Evolutionary conservation across 306 rosid genomes (phyloP).

Genomic region (Hylodesmum podocarpum): DNA sequence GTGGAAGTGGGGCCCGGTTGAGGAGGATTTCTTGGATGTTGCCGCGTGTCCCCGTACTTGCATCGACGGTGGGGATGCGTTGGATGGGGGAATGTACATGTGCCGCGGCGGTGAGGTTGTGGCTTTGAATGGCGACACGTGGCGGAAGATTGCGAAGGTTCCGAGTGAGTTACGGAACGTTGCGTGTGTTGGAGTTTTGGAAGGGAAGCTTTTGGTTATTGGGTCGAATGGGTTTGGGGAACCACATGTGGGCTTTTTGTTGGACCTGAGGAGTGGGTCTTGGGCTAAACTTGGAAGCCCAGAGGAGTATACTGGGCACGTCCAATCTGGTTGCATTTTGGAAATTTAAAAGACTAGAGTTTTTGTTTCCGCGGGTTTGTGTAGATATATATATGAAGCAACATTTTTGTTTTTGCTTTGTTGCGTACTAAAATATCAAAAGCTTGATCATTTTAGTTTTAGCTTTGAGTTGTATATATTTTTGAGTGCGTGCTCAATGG

Average conservation of each 20-base stretch:
- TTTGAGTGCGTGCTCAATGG: neutral
- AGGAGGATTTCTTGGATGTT: constrained; percentile 42
- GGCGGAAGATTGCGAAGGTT: constrained; percentile 43
- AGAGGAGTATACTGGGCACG: constrained; percentile 46
- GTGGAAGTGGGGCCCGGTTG: constrained; percentile 45
- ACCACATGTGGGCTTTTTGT: constrained; percentile 44
- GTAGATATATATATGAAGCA: neutral
- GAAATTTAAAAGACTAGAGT: constrained; percentile 43
- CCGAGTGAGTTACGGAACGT: constrained; percentile 46
- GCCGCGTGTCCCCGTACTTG: constrained; percentile 59
- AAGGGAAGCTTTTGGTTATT: constrained; percentile 35
- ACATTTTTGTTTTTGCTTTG: constrained; percentile 17
- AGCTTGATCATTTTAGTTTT: neutral
- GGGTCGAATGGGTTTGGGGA: constrained; percentile 53
- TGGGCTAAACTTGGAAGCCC: constrained; percentile 51
- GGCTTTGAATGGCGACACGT: constrained; percentile 1
- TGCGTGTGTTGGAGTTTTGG: constrained; percentile 40
- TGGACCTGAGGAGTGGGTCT: constrained; percentile 26
- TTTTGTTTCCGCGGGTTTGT: neutral
- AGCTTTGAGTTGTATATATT: neutral
- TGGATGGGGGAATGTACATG: constrained; percentile 40
- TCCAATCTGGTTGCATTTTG: constrained; percentile 58
- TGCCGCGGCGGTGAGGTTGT: constrained; percentile 42
- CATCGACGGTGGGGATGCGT: constrained; percentile 21
- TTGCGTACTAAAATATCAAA: neutral